Conservation (phyloP, 2,329 filamentous ascomycete species). For the Scedosporium minutisporum region DNA sequence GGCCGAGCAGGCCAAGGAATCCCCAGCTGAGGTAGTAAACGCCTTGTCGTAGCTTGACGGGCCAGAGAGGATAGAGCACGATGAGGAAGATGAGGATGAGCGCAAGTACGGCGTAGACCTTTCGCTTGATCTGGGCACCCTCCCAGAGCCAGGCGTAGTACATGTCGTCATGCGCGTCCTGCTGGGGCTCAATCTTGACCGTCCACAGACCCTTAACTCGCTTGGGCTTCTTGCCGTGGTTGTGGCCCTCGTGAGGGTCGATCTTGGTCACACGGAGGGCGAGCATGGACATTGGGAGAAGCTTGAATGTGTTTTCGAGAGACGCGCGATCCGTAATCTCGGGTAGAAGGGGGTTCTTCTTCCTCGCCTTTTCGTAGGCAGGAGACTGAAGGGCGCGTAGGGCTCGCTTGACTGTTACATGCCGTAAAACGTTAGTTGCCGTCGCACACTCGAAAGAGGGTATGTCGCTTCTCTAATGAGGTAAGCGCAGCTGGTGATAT, state of each 20-base stretch:
- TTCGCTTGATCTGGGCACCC: constrained; percentile 85
- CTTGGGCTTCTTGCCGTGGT: constrained; percentile 70
- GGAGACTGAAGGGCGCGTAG: constrained; percentile 82
- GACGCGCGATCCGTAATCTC: constrained; percentile 79
- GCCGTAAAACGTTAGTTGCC: constrained; percentile 1
- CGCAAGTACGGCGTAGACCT: constrained; percentile 79
- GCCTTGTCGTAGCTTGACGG: constrained; percentile 77
- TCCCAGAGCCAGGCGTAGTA: constrained; percentile 98
- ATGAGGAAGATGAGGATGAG: constrained; percentile 76
- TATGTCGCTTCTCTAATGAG: no score
- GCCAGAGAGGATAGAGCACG: constrained; percentile 95
- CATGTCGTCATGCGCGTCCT: constrained; percentile 76
- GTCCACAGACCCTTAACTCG: constrained; percentile 94
- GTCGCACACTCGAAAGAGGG: no score
- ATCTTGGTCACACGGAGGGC: constrained; percentile 81
- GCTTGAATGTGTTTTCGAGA: constrained; percentile 89
- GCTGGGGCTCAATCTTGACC: constrained; percentile 90
- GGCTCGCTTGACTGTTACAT: constrained; percentile 74
- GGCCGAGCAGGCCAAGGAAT: constrained; percentile 75
- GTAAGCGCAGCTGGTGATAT: no score
- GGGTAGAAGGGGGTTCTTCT: constrained; percentile 83
- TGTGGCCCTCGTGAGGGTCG: constrained; percentile 58
- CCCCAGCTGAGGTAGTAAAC: constrained; percentile 98
- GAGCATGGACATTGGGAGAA: constrained; percentile 87
- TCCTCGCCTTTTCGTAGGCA: constrained; percentile 79